Evolutionary conservation across 2,329 filamentous ascomycete genomes (phyloP), one percentile per base, ranked within the genome.

Genomic region (Cytospora piceae): DNA sequence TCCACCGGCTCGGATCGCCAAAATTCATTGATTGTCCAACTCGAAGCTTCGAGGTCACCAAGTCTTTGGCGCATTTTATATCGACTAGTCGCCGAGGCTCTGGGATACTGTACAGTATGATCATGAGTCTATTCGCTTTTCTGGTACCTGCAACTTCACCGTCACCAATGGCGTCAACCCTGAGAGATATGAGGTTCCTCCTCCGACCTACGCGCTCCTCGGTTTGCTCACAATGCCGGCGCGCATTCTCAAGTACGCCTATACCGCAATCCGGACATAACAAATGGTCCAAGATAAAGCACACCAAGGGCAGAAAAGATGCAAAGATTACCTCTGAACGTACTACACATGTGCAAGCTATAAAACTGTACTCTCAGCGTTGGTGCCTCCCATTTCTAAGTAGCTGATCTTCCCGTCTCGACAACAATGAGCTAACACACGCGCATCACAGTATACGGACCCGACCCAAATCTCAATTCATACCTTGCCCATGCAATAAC

Each of bases 241-340:
- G 85, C 62, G 73, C 76, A 42, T 82, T 90, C 67, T 76, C 76
- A 63, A 80, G 80, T 20, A 82, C 80, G 20, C 70, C 81, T 11
- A 65, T 72, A 9, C 73, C 78, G 17, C 77, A 79, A 67, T 89
- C 90, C 29, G 93, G 93, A 17, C 93, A 97, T 79, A 97, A 90
- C 77, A 91, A 93, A 76, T 99, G 95, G 95, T 93, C 93, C 65
- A 96, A 95, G 74, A 98, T 97, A 79, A 92, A 90, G 74, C 95
- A 98, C 77, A 93, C 95, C 77, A 99, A 99, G 78, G 93, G 90
- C 60, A 92, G 90, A 68, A 90, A 89, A 65, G 95, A 99, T 77
- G 85, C 84, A 66, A 89, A 89, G 71, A 97, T 94, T 78, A 92
- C 88, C 77, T 85, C 84, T 53, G 83, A 89, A 71, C 89, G 93